Evolutionary conservation across 768 basidiomycete genomes (phyloP).

Genomic region (Chalciporus sphaerocephalus): DNA sequence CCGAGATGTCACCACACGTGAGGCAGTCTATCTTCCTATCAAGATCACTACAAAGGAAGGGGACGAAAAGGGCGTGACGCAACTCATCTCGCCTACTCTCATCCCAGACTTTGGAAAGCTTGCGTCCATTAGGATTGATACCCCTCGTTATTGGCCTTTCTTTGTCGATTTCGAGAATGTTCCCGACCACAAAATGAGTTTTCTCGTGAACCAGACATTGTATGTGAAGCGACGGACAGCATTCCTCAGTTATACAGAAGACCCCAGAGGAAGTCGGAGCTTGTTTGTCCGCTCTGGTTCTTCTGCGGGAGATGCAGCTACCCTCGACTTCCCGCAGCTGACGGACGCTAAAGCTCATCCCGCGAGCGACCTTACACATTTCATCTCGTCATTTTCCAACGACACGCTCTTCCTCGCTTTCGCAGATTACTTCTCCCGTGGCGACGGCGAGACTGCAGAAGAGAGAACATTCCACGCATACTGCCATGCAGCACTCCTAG

Average conservation of each 20-base stretch:
- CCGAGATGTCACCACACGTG: slow-evolving; percentile 85
- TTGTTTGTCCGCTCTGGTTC: slow-evolving; percentile 86
- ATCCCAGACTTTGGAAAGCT: slow-evolving; percentile 85
- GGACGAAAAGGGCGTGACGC: slow-evolving; percentile 56
- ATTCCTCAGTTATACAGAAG: slow-evolving; percentile 89
- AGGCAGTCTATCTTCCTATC: slow-evolving; percentile 89
- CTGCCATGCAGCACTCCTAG: slow-evolving; percentile 72
- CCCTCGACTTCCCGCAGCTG: slow-evolving; percentile 78
- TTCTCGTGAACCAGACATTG: slow-evolving; percentile 76
- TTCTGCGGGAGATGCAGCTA: slow-evolving; percentile 78
- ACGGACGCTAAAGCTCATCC: slow-evolving; percentile 63
- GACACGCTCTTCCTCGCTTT: slow-evolving; percentile 76
- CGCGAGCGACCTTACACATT: slow-evolving; percentile 72
- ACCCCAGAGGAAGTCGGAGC: slow-evolving; percentile 89
- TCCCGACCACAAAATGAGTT: slow-evolving; percentile 59
- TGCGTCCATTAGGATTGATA: slow-evolving; percentile 81
- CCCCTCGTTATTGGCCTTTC: slow-evolving; percentile 94
- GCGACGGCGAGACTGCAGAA: slow-evolving; percentile 50
- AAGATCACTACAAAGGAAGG: slow-evolving; percentile 78
- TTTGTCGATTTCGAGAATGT: slow-evolving; percentile 71
- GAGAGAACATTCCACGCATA: slow-evolving; percentile 66
- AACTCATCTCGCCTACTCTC: slow-evolving; percentile 87
- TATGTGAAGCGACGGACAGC: slow-evolving; percentile 91
- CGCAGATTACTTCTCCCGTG: slow-evolving; percentile 71
- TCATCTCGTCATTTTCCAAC: slow-evolving; percentile 85